Evolutionary conservation across 805 yeast species (phyloP).

Genomic region (Wickerhamomyces bovis): DNA sequence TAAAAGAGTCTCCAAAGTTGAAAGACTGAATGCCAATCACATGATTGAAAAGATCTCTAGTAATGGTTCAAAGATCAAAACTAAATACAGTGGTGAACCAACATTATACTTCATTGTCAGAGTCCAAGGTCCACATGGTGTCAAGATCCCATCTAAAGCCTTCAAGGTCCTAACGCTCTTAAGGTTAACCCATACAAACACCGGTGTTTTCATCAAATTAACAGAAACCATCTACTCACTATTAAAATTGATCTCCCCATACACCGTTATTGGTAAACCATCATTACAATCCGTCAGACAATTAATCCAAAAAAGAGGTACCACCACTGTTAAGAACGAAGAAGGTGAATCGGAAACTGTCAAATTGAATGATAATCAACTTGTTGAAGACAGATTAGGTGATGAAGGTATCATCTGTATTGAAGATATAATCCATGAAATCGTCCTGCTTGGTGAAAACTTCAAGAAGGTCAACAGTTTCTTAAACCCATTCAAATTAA

Average conservation of each 20-base stretch:
- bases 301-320: slow-evolving; percentile 72
- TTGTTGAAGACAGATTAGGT: slow-evolving; percentile 67
- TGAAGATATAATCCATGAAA: slow-evolving; percentile 74
- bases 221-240: slow-evolving; percentile 56
- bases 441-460: slow-evolving; percentile 54
- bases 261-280: slow-evolving; percentile 68
- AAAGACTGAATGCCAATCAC: slow-evolving; percentile 27
- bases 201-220: slow-evolving; percentile 67
- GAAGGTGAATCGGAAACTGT: slow-evolving; percentile 29
- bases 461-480: slow-evolving; percentile 58
- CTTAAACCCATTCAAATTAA: slow-evolving; percentile 64
- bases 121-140: slow-evolving; percentile 57
- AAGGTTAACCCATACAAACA: slow-evolving; percentile 52
- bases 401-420: slow-evolving; percentile 70
- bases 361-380: slow-evolving; percentile 65
- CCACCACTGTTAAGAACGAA: slow-evolving; percentile 35
- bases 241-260: slow-evolving; percentile 64
- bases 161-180: slow-evolving; percentile 52
- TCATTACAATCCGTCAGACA: slow-evolving; percentile 68
- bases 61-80: slow-evolving; percentile 29
- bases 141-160: slow-evolving; percentile 61
- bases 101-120: slow-evolving; percentile 62
- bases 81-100: slow-evolving; percentile 35
- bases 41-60: slow-evolving; percentile 28
- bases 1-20: slow-evolving; percentile 52